A percentile compares a stretch with the other conserved stretches of the same genome.
phyloP scores from a whole-genome alignment of 768 basidiomycete species.

The Guyanaporus albipodus region DNA sequence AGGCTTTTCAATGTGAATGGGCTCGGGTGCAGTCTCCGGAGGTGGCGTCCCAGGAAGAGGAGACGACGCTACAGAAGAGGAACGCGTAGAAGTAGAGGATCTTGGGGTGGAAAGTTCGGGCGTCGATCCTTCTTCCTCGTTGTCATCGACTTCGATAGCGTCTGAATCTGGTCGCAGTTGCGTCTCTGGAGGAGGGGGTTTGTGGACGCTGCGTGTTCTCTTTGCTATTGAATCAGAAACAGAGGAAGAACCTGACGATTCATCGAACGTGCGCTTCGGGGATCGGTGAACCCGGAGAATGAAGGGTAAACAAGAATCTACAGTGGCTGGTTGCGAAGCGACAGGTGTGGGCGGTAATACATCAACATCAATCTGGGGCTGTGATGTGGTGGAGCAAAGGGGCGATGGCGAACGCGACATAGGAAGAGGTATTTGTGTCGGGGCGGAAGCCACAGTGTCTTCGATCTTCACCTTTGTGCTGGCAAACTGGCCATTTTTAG shows the following conservation, averaged over 20 bases:
- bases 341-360: constrained; percentile 28
- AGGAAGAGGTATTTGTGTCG: constrained; percentile 36
- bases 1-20: constrained; percentile 28
- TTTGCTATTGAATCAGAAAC: constrained; percentile 34
- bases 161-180: constrained; percentile 14
- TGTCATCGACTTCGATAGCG: constrained; percentile 26
- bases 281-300: constrained; percentile 40
- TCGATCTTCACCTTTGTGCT: constrained; percentile 21
- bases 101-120: constrained; percentile 43
- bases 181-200: constrained; percentile 14
- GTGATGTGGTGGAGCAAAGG: constrained; percentile 25
- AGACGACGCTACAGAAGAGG: constrained; percentile 32
- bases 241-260: constrained; percentile 45
- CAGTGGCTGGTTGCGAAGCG: constrained; percentile 10
- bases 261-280: constrained; percentile 60
- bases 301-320: constrained; percentile 11
- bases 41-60: constrained; percentile 36
- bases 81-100: constrained; percentile 29
- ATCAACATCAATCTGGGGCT: constrained; percentile 25
- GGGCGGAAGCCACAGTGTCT: constrained; percentile 21
- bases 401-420: constrained; percentile 38
- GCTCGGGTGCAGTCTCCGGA: constrained; percentile 21
- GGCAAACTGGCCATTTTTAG: constrained; percentile 24
- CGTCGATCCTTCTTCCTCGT: constrained; percentile 32
- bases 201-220: constrained; percentile 32